phyloP scores from a whole-genome alignment of 805 yeast species.

The Candida broadrunensis region DNA sequence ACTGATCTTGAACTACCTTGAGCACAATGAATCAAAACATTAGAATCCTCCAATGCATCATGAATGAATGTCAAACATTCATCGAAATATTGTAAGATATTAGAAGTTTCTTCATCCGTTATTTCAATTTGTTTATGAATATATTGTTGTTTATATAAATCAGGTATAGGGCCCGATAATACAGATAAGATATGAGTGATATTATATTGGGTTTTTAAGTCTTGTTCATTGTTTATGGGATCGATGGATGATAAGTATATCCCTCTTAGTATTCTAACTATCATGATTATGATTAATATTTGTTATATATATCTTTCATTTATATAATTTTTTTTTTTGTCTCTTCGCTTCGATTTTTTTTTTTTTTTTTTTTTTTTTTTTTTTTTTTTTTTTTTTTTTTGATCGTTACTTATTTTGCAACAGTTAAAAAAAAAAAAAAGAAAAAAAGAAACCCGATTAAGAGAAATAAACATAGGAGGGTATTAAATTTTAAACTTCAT shows the following conservation, averaged over 20 bases:
- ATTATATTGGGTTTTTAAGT: constrained; percentile 48
- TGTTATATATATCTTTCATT: no score
- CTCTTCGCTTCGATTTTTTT: no score
- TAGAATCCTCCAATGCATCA: constrained; percentile 31
- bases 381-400: no score
- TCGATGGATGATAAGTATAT: constrained; percentile 72
- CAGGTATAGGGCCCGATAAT: constrained; percentile 61
- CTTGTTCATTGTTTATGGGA: constrained; percentile 55
- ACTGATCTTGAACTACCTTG: constrained; percentile 53
- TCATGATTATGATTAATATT: no score
- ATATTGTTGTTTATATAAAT: constrained; percentile 40
- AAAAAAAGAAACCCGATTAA: no score
- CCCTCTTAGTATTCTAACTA: constrained; percentile 65
- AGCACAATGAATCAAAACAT: constrained; percentile 51
- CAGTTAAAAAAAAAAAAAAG: no score
- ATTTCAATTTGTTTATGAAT: constrained; percentile 59
- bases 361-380: no score
- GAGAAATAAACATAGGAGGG: no score
- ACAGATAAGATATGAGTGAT: constrained; percentile 75
- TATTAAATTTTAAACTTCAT: no score
- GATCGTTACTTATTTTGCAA: no score
- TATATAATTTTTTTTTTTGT: no score
- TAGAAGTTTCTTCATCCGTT: constrained; percentile 67
- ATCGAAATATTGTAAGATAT: constrained; percentile 63
- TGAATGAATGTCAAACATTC: constrained; percentile 66